phyloP scores from a whole-genome alignment of 805 yeast species.

The Metahyphopichia silvanorum region DNA sequence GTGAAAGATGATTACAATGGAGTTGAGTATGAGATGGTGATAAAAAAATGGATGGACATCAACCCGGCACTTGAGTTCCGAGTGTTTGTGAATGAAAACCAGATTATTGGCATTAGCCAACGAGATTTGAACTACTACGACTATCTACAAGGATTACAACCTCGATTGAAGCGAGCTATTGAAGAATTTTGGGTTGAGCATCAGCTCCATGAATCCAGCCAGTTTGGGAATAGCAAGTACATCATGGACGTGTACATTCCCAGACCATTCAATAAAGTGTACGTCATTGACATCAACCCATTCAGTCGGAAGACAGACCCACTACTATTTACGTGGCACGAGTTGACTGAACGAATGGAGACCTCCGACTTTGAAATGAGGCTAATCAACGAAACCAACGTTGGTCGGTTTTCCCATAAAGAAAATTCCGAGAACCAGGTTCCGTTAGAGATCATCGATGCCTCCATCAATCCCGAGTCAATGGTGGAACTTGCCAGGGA shows the following conservation, averaged over 20 bases:
- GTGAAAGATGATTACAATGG: constrained; percentile 7
- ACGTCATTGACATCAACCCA: constrained; percentile 84
- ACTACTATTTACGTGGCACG: constrained; percentile 81
- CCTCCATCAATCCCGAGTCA: constrained; percentile 62
- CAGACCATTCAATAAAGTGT: constrained; percentile 61
- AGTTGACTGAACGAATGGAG: constrained; percentile 49
- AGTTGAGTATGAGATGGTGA: constrained; percentile 58
- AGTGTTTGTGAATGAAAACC: constrained; percentile 66
- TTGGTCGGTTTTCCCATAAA: constrained; percentile 73
- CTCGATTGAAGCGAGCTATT: constrained; percentile 45
- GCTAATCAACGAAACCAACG: constrained; percentile 62
- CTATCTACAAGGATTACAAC: constrained; percentile 54
- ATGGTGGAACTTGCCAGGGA: constrained; percentile 66
- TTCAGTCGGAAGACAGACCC: constrained; percentile 77
- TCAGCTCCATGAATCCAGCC: constrained; percentile 8
- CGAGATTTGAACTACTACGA: constrained; percentile 83
- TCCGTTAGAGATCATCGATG: constrained; percentile 88
- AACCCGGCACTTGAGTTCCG: constrained; percentile 93
- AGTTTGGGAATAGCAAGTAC: constrained; percentile 30
- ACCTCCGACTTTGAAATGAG: constrained; percentile 50
- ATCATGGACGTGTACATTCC: constrained; percentile 85
- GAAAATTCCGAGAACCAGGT: constrained; percentile 90
- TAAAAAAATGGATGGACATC: constrained; percentile 78
- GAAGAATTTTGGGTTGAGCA: constrained; percentile 51
- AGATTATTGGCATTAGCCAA: constrained; percentile 73